These are phyloP conservation scores for Colletotrichum lindemuthianum DNA, from an alignment of 2,329 filamentous ascomycete genomes.

Conservation along the genomic window DNA sequence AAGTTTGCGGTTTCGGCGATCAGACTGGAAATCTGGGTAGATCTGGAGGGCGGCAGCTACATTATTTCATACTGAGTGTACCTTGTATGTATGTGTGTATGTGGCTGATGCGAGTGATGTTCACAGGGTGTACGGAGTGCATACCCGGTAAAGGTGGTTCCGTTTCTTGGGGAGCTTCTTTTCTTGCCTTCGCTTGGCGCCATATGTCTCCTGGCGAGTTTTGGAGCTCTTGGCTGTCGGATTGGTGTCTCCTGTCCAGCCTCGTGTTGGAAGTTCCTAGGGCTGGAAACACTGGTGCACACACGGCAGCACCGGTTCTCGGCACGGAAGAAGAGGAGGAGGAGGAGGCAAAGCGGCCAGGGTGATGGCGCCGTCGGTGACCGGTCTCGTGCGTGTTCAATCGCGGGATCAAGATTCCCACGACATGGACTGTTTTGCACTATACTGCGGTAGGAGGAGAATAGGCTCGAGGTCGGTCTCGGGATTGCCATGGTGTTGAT, in stretches of 20 bases:
- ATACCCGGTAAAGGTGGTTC: too few relatives aligned
- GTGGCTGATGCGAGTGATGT: not conserved
- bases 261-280: constrained; percentile 3
- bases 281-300: constrained; percentile 22
- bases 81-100: not conserved
- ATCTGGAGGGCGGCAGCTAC: constrained; percentile 10
- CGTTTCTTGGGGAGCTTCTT: too few relatives aligned
- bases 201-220: constrained; percentile 2
- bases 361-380: constrained; percentile 11
- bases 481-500: too few relatives aligned
- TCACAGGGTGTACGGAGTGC: not conserved
- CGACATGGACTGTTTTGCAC: too few relatives aligned
- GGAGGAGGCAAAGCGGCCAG: constrained; percentile 16
- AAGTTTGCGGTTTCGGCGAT: constrained; percentile 35
- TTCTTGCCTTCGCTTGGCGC: constrained; percentile 15
- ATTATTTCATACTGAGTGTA: not conserved
- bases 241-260: constrained; percentile 1
- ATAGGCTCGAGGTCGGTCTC: constrained; percentile 3
- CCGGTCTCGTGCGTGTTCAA: constrained; percentile 19
- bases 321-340: not conserved
- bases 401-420: constrained; percentile 8
- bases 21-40: constrained; percentile 25
- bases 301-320: not conserved
- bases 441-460: too few relatives aligned
- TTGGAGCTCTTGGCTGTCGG: constrained; percentile 22